Base-by-base conservation (phyloP, 2,329 filamentous ascomycete genomes). In the Beauveria scarabaeidicola region DNA sequence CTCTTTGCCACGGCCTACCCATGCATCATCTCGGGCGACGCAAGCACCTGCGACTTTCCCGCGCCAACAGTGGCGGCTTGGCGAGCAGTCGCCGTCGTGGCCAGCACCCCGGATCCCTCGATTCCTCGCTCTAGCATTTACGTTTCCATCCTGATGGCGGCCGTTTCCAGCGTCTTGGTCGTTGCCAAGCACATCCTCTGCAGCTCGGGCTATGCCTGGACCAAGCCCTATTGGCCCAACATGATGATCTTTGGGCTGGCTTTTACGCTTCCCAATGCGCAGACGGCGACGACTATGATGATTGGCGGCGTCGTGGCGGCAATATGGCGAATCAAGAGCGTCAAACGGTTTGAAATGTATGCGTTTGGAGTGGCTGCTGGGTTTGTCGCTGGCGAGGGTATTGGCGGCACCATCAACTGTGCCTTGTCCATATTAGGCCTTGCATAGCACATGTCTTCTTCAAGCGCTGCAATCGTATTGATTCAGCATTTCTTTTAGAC, bases 231-330 rank as follows among this genome's bases (percentile, higher is more conserved):
- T 17, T 56, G 52, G 59, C 59, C 59, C 17, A 61, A 61, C 52
- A 61, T 61, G 59, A 61, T 57, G 59, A 57, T 61, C 32, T 56
- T 61, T 23, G 59, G 52, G 17, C 27, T 61, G 44, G 59, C 59
- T 1, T 57, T 61, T 38, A 61, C 59, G 44, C 59, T 61, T 5
- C 59, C 59, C 8, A 56, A 55, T 13, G 41, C 59, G 32, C 59
- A 61, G 38, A 61, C 59, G n/a, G 21, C 59, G 4, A 56, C 53
- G 5, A 56, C 59, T 5, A 61, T 61, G 59, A 61, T 61, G 59
- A 19, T 61, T 29, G 59, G 59, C 6, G 52, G 36, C 1, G 6
- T 61, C 17, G 27, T 61, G 17, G 59, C 59, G 13, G 53, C 38
- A 11, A 17, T 41, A 7, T 61, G 59, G 59, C 48, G 32, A 23